phyloP scores from a whole-genome alignment of 148 eudicot species.

The Silene uniflora region DNA sequence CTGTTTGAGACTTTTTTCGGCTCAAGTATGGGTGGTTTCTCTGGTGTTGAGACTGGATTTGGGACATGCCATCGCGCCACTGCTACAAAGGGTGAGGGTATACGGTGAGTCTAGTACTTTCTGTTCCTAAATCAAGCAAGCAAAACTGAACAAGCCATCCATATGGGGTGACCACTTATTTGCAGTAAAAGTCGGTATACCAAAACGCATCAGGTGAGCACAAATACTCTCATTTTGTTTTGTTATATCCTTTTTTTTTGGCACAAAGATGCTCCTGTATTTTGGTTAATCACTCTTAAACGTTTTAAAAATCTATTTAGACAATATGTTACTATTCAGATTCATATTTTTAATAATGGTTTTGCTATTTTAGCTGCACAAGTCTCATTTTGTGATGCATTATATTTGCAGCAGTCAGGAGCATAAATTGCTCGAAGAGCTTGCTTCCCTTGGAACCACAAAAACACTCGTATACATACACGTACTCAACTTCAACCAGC shows the following conservation, averaged over 20 bases:
- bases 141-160: no score
- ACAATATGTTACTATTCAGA: no score
- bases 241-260: no score
- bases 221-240: no score
- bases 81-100: constrained; percentile 81
- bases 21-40: constrained; percentile 68
- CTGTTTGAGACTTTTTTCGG: constrained; percentile 99
- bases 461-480: constrained; percentile 48
- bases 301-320: no score
- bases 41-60: constrained; percentile 73
- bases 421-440: constrained; percentile 83
- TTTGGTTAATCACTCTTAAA: no score
- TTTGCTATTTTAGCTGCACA: not conserved
- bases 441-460: constrained; percentile 51
- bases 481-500: constrained; percentile 60
- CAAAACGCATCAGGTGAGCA: no score
- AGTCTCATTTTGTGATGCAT: not conserved
- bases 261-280: no score
- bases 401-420: constrained; percentile 56
- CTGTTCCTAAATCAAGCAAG: not conserved
- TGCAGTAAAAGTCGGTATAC: no score
- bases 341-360: no score
- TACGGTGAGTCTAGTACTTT: constrained; percentile 68
- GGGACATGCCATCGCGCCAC: constrained; percentile 70
- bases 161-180: no score